Evolutionary conservation across 257 asterid genomes (phyloP).

Genomic region (Striga asiatica): DNA sequence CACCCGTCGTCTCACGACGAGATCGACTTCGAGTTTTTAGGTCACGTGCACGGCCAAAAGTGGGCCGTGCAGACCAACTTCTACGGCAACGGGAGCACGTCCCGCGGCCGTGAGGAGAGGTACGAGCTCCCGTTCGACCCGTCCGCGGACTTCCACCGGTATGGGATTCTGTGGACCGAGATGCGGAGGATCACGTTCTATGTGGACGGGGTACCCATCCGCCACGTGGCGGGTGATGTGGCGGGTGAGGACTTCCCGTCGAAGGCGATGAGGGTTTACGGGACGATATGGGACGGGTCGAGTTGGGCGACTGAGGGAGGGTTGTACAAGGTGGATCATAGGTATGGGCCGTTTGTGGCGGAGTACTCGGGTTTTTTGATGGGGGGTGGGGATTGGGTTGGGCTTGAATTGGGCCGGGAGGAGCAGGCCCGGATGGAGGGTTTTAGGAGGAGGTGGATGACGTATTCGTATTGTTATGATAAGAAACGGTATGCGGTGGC

Average conservation of each 20-base stretch:
- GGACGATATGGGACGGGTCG: slow-evolving; percentile 45
- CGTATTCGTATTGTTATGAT: slow-evolving; percentile 32
- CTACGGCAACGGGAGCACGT: slow-evolving; percentile 26
- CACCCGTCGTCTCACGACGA: slow-evolving; percentile 29
- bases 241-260: slow-evolving; percentile 30
- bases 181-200: slow-evolving; percentile 20
- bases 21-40: slow-evolving; percentile 36
- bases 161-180: slow-evolving; percentile 25
- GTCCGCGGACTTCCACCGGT: slow-evolving; percentile 27
- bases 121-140: slow-evolving; percentile 32
- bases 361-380: slow-evolving; percentile 24
- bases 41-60: slow-evolving; percentile 19
- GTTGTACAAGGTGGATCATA: slow-evolving; percentile 18
- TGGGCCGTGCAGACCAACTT: slow-evolving; percentile 35
- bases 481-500: slow-evolving; percentile 19
- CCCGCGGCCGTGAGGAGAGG: slow-evolving; percentile 33
- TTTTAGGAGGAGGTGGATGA: slow-evolving; percentile 24
- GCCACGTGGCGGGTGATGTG: slow-evolving; percentile 25
- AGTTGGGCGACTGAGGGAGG: slow-evolving; percentile 40
- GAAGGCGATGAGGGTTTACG: slow-evolving; percentile 31
- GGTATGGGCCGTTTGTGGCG: slow-evolving; percentile 26
- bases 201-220: slow-evolving; percentile 30
- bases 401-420: not conserved
- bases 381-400: slow-evolving; percentile 14
- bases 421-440: slow-evolving; percentile 18